These are phyloP conservation scores for Tephrocybe rancida DNA, from an alignment of 768 basidiomycete genomes.

Conservation along the genomic window DNA sequence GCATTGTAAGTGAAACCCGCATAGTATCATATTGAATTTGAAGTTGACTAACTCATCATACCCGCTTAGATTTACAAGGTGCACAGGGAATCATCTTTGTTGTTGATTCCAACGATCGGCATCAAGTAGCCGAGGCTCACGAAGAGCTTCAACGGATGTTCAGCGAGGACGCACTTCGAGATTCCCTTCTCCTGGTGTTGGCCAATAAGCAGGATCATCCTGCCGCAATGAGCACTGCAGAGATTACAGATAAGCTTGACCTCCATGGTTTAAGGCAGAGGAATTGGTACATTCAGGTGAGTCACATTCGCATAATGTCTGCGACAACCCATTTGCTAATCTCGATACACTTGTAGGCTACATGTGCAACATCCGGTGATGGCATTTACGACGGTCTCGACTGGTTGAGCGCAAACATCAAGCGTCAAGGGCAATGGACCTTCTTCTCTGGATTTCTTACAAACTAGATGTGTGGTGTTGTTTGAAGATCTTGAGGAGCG, in stretches of 20 bases:
- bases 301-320: slow-evolving; percentile 25
- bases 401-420: slow-evolving; percentile 93
- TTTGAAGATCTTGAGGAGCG: slow-evolving; percentile 63
- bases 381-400: slow-evolving; percentile 98
- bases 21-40: slow-evolving; percentile 15
- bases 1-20: slow-evolving; percentile 82
- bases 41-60: slow-evolving; percentile 17
- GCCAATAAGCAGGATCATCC: slow-evolving; percentile 99
- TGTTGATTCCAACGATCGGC: slow-evolving; percentile 98
- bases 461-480: too few relatives aligned
- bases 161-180: slow-evolving; percentile 98
- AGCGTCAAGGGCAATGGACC: slow-evolving; percentile 69
- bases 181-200: slow-evolving; percentile 97
- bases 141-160: slow-evolving; percentile 99
- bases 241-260: slow-evolving; percentile 99
- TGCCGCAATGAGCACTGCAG: slow-evolving; percentile 99
- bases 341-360: slow-evolving; percentile 59
- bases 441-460: slow-evolving; percentile 42
- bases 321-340: slow-evolving; percentile 14
- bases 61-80: slow-evolving; percentile 93
- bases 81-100: slow-evolving; percentile 99
- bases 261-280: slow-evolving; percentile 96
- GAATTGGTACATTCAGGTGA: slow-evolving; percentile 96
- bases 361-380: slow-evolving; percentile 97
- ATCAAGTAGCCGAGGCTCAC: slow-evolving; percentile 98